A percentile compares a stretch with the other conserved stretches of the same genome.
Conservation (phyloP, 192 early-diverging fungal species). For the Gaertneriomyces sp. region DNA sequence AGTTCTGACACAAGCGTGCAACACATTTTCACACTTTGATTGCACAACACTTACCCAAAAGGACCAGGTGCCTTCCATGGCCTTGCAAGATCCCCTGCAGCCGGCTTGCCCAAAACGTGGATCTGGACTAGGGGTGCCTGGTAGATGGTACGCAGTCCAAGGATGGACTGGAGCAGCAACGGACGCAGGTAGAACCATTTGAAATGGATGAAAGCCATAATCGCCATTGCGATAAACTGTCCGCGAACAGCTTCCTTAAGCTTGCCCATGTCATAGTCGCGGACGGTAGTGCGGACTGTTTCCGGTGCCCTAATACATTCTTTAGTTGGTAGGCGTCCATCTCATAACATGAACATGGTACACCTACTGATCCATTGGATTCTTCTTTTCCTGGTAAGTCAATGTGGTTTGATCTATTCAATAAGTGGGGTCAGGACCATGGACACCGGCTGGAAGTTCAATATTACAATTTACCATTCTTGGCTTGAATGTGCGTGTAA, state of each 20-base stretch:
- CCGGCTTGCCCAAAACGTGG: slow-evolving; percentile 68
- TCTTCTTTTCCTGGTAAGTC: slow-evolving; percentile 73
- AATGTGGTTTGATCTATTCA: slow-evolving; percentile 69
- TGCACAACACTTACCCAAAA: slow-evolving; percentile 52
- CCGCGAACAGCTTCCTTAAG: slow-evolving; percentile 68
- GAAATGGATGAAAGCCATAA: slow-evolving; percentile 80
- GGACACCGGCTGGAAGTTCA: too few relatives aligned
- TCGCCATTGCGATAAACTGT: slow-evolving; percentile 60
- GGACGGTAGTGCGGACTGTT: slow-evolving; percentile 54
- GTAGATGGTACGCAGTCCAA: slow-evolving; percentile 70
- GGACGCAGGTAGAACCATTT: slow-evolving; percentile 87
- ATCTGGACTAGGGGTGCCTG: slow-evolving; percentile 73
- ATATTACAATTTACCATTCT: slow-evolving; percentile 59
- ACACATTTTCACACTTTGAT: background rate
- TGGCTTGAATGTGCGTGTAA: slow-evolving; percentile 50
- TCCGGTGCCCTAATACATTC: slow-evolving; percentile 49
- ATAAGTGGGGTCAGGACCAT: background rate
- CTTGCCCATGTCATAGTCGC: slow-evolving; percentile 77
- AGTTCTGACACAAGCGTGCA: background rate
- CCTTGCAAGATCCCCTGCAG: slow-evolving; percentile 74
- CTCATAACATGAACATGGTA: slow-evolving; percentile 6
- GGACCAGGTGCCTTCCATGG: slow-evolving; percentile 79
- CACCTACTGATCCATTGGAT: slow-evolving; percentile 44
- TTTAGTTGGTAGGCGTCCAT: background rate
- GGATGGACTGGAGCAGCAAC: slow-evolving; percentile 77